Conservation (phyloP, 2,329 filamentous ascomycete genomes). For the Calonectria montana region DNA sequence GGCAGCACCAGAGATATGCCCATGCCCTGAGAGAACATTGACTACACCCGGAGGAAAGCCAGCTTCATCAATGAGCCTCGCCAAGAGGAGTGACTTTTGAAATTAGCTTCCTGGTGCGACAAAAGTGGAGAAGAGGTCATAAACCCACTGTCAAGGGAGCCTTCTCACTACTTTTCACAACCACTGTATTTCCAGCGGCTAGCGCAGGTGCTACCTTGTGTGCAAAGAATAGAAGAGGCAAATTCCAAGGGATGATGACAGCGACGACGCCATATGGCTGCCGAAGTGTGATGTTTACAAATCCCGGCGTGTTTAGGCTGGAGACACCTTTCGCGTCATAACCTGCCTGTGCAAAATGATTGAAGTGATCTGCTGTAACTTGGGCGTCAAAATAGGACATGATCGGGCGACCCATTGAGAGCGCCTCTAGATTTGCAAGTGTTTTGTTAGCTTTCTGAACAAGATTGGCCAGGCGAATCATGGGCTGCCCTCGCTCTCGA, state of each 20-base stretch:
- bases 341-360: neutral
- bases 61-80: neutral
- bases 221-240: neutral
- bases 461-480: neutral
- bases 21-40: neutral
- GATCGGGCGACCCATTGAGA: no score
- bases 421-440: neutral
- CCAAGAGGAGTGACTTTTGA: neutral
- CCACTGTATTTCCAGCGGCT: neutral
- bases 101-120: no score
- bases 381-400: no score
- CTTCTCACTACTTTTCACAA: neutral
- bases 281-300: neutral
- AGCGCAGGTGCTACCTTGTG: neutral
- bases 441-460: neutral
- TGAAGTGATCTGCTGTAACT: neutral
- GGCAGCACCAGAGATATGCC: neutral
- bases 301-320: neutral
- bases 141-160: neutral
- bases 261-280: neutral
- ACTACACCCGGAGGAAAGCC: neutral
- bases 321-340: neutral
- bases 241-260: neutral
- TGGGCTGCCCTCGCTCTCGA: neutral
- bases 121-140: no score